A percentile compares a stretch with the other conserved stretches of the same genome.
Evolutionary conservation across 2,329 filamentous ascomycete genomes (phyloP).

Genomic region (Aspergillus amoenus): DNA sequence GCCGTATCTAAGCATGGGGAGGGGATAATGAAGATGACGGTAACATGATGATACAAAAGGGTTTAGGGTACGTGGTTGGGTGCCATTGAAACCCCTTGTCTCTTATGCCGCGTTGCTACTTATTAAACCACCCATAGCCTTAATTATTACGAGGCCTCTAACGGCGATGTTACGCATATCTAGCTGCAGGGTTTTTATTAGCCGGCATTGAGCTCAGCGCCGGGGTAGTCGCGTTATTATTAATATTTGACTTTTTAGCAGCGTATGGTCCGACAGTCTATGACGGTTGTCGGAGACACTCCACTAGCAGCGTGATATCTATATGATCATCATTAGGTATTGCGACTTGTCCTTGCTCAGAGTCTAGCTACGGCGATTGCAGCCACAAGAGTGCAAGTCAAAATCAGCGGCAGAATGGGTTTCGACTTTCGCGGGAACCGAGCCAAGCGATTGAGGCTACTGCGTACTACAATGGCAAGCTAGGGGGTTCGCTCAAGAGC

Average conservation of each 20-base stretch:
- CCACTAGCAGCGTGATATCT: not conserved
- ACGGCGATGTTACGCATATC: not conserved
- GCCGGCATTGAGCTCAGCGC: not conserved
- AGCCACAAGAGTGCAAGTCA: no score
- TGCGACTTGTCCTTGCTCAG: not conserved
- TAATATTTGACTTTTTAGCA: not conserved
- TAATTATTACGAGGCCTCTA: not conserved
- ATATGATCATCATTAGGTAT: not conserved
- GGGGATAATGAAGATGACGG: not conserved
- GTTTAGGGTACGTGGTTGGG: not conserved
- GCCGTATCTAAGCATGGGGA: not conserved
- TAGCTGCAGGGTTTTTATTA: not conserved
- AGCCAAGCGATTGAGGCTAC: not conserved
- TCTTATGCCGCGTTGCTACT: not conserved
- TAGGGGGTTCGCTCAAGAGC: not conserved
- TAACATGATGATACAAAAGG: not conserved
- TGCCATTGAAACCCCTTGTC: constrained; percentile 1
- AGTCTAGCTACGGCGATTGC: no score
- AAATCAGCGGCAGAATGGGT: no score
- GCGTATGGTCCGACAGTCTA: not conserved
- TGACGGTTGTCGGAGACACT: not conserved
- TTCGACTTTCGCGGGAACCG: no score
- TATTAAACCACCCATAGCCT: not conserved
- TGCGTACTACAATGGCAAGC: not conserved
- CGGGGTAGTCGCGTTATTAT: not conserved